Evolutionary conservation across 441 rosid genomes (phyloP).

Genomic region (Erodium moschatum): DNA sequence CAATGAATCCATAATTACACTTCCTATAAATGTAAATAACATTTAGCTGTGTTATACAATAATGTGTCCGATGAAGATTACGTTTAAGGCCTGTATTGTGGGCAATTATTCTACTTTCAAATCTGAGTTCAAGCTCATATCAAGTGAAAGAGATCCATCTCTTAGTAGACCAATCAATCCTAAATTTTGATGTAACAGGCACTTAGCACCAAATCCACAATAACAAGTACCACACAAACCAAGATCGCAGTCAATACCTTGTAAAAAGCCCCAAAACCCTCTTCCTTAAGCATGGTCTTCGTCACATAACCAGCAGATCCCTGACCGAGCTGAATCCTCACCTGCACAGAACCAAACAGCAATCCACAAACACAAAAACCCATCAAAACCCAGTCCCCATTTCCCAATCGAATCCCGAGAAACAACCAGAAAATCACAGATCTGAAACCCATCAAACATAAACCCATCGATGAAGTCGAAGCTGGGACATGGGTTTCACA

Average conservation of each 20-base stretch:
- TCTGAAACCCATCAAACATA: conserved; percentile 20
- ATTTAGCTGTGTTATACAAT: neutral
- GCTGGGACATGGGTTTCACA: neutral
- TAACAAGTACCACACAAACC: neutral
- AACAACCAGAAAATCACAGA: conserved; percentile 27
- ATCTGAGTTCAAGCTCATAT: neutral
- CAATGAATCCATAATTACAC: no score
- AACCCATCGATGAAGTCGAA: neutral
- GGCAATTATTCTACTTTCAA: neutral
- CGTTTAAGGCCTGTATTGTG: neutral
- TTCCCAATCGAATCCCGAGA: neutral
- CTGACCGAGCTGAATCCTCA: conserved; percentile 95
- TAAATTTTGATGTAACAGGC: neutral
- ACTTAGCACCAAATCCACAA: conserved; percentile 14
- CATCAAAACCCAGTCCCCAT: conserved; percentile 16
- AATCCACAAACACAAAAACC: conserved; percentile 1
- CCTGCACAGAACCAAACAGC: conserved; percentile 34
- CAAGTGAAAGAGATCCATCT: conserved; percentile 6
- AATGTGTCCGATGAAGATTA: neutral
- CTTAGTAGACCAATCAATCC: neutral
- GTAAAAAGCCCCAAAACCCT: conserved; percentile 82
- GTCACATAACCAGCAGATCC: conserved; percentile 84
- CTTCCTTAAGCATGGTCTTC: conserved; percentile 70
- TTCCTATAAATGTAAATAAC: neutral
- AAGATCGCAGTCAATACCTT: conserved; percentile 37